Evolutionary conservation across 208 protist species (phyloP).

Genomic region (Endotrypanum monterogeii): DNA sequence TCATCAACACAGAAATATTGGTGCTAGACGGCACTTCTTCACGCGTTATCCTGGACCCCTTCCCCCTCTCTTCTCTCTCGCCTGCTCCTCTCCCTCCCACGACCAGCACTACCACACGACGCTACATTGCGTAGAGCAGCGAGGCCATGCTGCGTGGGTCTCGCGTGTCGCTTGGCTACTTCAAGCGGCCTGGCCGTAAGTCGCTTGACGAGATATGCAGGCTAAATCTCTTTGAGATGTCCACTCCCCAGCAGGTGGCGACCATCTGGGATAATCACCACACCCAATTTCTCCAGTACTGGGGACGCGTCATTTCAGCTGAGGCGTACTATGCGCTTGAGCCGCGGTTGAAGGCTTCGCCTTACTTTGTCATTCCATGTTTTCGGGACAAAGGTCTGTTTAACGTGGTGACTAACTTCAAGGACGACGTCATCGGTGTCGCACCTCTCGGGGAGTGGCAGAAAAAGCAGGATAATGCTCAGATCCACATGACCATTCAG

Average conservation of each 20-base stretch:
- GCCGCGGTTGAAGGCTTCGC: conserved; percentile 75
- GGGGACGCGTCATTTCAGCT: conserved; percentile 78
- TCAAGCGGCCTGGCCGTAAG: conserved; percentile 86
- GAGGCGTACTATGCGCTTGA: conserved; percentile 84
- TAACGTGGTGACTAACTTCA: conserved; percentile 93
- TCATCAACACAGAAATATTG: neutral
- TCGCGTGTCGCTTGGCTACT: conserved; percentile 36
- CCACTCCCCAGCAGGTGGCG: conserved; percentile 75
- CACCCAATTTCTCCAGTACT: conserved; percentile 90
- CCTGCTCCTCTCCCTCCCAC: neutral
- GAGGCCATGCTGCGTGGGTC: conserved; percentile 46
- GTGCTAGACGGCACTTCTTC: neutral
- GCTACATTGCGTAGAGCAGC: neutral
- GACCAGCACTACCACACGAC: neutral
- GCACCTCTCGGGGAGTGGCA: conserved; percentile 90
- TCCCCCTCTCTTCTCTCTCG: neutral
- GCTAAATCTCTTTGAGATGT: conserved; percentile 73
- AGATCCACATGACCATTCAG: conserved; percentile 93
- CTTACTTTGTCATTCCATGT: conserved; percentile 92
- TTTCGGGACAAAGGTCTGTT: conserved; percentile 93
- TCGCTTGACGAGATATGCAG: conserved; percentile 88
- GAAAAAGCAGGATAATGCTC: conserved; percentile 82
- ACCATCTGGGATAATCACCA: conserved; percentile 90
- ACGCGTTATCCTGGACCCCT: no score
- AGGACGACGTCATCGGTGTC: conserved; percentile 85